Evolutionary conservation across 2,329 filamentous ascomycete genomes (phyloP), one percentile per base, ranked within the genome.

Genomic region (Ceratocystis lukuohia): DNA sequence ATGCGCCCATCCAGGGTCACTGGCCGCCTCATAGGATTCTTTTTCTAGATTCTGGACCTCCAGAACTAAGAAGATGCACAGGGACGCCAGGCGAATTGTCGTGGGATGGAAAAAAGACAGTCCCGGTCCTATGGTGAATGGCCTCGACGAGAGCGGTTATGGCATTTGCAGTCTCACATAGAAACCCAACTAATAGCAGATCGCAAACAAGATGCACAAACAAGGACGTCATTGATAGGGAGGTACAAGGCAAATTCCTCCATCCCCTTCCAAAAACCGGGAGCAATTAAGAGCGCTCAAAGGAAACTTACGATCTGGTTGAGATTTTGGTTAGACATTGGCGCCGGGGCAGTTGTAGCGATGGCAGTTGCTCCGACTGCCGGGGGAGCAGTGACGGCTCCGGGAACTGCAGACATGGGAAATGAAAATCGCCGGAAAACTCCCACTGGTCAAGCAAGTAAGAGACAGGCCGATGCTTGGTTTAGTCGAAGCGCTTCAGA

Each of bases 241-340:
- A 25, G 48, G 20, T 17, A 12, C 20, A 25, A 25, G 48, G 15
- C 10, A 53, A 25, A 15, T 28, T 1, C 22, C 10, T 2, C 10
- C 6, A 12, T 28, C 28, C 17, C 3, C 15, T n/a, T 59, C 20
- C 48, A 22, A 53, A 28, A 1, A 10, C 22, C 4, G 5, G 28
- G 8, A 28, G 10, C 20, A 8, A 15, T 2, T 7, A 33, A 30
- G n/a, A n/a, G 48, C 48, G n/a, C 48, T 33, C 56, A 20, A 17
- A 59, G n/a, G 50, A 30, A 37, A 79, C 92, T 83, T 82, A 96
- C 93, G 76, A 97, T 97, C 71, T 96, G 91, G 72, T 97, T 97
- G 1, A 96, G 76, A 73, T 96, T 96, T 72, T 95, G 90, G 69
- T 93, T 91, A 1, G 88, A 91, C 77, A 91, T 86, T 8, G 77